These are phyloP conservation scores for Trypanosoma rangeli DNA, from an alignment of 208 protist species.

Conservation along the genomic window DNA sequence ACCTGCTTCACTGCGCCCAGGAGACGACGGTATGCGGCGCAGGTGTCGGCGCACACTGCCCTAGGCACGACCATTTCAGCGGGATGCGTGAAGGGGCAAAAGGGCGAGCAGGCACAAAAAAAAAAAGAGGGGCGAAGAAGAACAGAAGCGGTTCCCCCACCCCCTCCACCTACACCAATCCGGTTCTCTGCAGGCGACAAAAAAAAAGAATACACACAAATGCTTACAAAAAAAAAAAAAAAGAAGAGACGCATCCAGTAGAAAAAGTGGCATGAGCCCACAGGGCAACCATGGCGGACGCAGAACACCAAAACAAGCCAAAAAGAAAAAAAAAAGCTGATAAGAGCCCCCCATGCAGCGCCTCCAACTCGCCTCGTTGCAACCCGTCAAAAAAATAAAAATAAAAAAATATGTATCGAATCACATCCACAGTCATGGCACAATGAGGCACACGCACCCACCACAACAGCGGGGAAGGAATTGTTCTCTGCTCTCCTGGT, in stretches of 20 bases:
- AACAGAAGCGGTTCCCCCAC: too few relatives aligned
- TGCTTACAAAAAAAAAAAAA: not conserved
- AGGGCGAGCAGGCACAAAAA: not conserved
- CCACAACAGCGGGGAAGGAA: not conserved
- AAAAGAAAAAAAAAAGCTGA: too few relatives aligned
- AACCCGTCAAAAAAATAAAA: too few relatives aligned
- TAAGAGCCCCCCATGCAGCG: too few relatives aligned
- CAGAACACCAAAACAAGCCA: too few relatives aligned
- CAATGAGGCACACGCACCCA: not conserved
- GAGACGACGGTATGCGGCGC: slow-evolving; percentile 55
- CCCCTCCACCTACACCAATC: not conserved
- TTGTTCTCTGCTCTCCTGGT: not conserved
- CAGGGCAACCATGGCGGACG: too few relatives aligned
- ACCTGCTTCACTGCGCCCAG: slow-evolving; percentile 36
- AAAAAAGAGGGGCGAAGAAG: too few relatives aligned
- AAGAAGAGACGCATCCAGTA: not conserved
- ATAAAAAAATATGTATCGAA: too few relatives aligned
- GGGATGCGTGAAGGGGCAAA: not conserved
- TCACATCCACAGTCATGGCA: not conserved
- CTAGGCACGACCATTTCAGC: slow-evolving; percentile 15
- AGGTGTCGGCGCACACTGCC: slow-evolving; percentile 12
- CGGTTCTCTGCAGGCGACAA: not conserved
- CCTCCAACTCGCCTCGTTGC: too few relatives aligned
- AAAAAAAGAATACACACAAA: not conserved
- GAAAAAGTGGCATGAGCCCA: not conserved